phyloP scores from a whole-genome alignment of 441 rosid species.

The Gossypium gossypioides region DNA sequence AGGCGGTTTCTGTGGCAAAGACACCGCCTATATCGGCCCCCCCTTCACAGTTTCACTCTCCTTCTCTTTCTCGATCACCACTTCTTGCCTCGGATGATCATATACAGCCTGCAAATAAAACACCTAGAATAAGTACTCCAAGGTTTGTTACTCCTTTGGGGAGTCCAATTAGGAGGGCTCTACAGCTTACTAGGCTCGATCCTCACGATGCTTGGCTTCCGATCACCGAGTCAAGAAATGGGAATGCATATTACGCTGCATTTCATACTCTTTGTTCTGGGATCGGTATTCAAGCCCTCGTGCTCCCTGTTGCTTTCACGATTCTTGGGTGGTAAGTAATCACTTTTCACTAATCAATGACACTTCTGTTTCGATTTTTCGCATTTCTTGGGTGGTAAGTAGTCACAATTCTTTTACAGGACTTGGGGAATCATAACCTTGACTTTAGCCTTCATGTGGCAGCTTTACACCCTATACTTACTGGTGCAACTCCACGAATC shows the following conservation, averaged over 20 bases:
- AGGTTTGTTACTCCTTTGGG: conserved; percentile 51
- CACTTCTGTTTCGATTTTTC: background rate
- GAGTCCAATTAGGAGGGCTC: conserved; percentile 42
- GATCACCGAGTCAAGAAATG: conserved; percentile 58
- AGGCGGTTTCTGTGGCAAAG: conserved; percentile 13
- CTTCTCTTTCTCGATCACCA: conserved; percentile 51
- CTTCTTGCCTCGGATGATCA: conserved; percentile 30
- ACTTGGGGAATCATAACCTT: conserved; percentile 52
- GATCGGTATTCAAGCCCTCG: conserved; percentile 55
- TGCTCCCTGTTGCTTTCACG: conserved; percentile 58
- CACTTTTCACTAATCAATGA: background rate
- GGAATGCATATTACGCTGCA: conserved; percentile 51
- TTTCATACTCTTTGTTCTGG: conserved; percentile 66
- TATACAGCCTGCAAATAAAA: conserved; percentile 27
- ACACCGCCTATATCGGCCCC: conserved; percentile 49
- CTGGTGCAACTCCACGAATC: conserved; percentile 77
- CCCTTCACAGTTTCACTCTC: conserved; percentile 60
- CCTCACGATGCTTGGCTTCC: conserved; percentile 73
- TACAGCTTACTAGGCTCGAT: conserved; percentile 47
- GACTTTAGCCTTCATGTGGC: conserved; percentile 60
- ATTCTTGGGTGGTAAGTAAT: conserved; percentile 48
- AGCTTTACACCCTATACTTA: conserved; percentile 64
- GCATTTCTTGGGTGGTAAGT: too few relatives aligned
- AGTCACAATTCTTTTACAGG: conserved; percentile 28
- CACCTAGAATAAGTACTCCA: conserved; percentile 35